These are phyloP conservation scores for Ampelomyces quisqualis DNA, from an alignment of 2,329 filamentous ascomycete species.

Conservation along the genomic window DNA sequence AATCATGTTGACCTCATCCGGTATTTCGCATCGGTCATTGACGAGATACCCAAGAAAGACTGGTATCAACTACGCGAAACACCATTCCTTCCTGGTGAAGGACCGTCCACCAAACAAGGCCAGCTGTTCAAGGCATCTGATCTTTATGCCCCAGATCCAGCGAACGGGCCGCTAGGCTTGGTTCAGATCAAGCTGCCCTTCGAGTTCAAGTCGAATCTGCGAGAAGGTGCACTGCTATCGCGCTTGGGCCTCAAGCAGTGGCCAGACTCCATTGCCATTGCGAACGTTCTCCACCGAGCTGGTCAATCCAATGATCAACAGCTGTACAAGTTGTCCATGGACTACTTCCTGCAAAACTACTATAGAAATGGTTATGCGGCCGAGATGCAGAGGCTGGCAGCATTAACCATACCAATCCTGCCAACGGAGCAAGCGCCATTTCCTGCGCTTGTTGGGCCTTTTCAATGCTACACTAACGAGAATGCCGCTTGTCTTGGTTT, in stretches of 20 bases:
- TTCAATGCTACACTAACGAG: constrained; percentile 79
- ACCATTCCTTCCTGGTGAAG: constrained; percentile 74
- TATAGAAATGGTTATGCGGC: constrained; percentile 71
- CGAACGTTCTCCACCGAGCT: constrained; percentile 71
- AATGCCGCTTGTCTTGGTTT: constrained; percentile 77
- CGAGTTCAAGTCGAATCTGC: constrained; percentile 58
- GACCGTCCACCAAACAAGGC: constrained; percentile 25
- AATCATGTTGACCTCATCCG: constrained; percentile 94
- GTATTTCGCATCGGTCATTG: constrained; percentile 84
- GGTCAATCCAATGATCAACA: constrained; percentile 53
- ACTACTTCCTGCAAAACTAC: constrained; percentile 80
- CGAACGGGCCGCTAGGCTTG: constrained; percentile 35
- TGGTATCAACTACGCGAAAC: constrained; percentile 75
- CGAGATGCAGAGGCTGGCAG: constrained; percentile 58
- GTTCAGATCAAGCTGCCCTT: constrained; percentile 68
- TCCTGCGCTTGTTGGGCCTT: constrained; percentile 67
- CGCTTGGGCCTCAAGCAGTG: constrained; percentile 70
- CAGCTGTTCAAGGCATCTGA: constrained; percentile 41
- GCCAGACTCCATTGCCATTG: constrained; percentile 71
- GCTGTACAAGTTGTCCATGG: constrained; percentile 69
- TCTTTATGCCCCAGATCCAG: constrained; percentile 39
- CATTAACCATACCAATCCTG: constrained; percentile 53
- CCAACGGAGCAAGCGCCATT: constrained; percentile 68
- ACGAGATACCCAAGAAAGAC: constrained; percentile 83
- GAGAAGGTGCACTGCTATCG: constrained; percentile 73